phyloP scores from a whole-genome alignment of 768 basidiomycete genomes.

The Termitomyces sp. region DNA sequence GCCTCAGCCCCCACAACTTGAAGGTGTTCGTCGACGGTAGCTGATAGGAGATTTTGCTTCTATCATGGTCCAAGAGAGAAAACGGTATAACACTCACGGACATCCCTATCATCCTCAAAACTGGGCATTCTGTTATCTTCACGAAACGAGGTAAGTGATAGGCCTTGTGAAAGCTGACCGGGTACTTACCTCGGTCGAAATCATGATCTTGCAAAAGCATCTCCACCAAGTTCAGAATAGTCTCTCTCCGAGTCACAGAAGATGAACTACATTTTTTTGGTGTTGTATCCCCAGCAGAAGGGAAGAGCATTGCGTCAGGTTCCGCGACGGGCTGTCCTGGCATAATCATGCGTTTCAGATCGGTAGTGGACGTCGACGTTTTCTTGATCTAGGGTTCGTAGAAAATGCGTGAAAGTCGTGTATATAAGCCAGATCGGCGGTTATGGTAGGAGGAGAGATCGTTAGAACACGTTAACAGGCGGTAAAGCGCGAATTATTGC shows the following conservation, averaged over 20 bases:
- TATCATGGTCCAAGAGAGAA: neutral
- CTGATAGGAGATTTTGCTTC: conserved; percentile 21
- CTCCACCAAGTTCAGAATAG: conserved; percentile 45
- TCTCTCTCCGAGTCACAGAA: conserved; percentile 32
- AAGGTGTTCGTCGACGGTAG: conserved; percentile 64
- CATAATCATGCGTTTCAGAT: conserved; percentile 10
- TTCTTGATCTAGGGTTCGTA: neutral
- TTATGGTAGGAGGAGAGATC: conserved; percentile 1
- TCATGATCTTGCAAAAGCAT: conserved; percentile 37
- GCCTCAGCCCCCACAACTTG: conserved; percentile 61
- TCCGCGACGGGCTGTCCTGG: conserved; percentile 16
- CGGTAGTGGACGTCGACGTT: conserved; percentile 4
- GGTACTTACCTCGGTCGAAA: conserved; percentile 24
- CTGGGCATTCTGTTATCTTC: conserved; percentile 35
- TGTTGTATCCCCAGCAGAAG: conserved; percentile 16
- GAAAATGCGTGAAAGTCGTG: conserved; percentile 16
- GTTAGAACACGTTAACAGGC: conserved; percentile 7
- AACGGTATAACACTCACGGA: conserved; percentile 42
- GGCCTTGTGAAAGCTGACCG: neutral
- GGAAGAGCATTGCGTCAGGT: conserved; percentile 14
- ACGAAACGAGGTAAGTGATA: neutral
- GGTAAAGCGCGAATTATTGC: conserved; percentile 4
- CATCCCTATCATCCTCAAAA: conserved; percentile 61
- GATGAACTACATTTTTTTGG: conserved; percentile 25
- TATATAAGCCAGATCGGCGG: conserved; percentile 10